Percentiles rank a stretch among this genome's conserved stretches.
Evolutionary conservation across 306 rosid genomes (phyloP).

Genomic region (Spatholobus suberectus): DNA sequence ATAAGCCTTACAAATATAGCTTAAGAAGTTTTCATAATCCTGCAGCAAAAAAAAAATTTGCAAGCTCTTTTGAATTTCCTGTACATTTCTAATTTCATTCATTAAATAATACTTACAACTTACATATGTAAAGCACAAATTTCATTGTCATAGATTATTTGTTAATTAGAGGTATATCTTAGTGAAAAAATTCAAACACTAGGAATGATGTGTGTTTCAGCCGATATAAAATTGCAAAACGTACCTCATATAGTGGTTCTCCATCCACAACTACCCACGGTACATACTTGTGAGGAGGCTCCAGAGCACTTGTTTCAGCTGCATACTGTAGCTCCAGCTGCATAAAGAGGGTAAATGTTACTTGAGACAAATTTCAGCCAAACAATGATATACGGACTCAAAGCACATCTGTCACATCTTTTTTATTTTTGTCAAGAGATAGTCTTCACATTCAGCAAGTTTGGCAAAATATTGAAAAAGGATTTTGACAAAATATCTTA

Average conservation of each 20-base stretch:
- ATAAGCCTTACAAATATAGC: constrained; percentile 78
- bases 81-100: not conserved
- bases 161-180: not conserved
- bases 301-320: constrained; percentile 68
- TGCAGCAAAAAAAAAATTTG: constrained; percentile 41
- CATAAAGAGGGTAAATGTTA: constrained; percentile 43
- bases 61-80: constrained; percentile 16
- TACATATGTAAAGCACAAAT: not conserved
- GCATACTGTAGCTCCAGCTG: constrained; percentile 84
- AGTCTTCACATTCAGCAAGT: constrained; percentile 11
- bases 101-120: not conserved
- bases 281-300: constrained; percentile 85
- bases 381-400: constrained; percentile 13
- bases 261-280: constrained; percentile 97
- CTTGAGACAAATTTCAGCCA: constrained; percentile 8
- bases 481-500: constrained; percentile 17
- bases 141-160: not conserved
- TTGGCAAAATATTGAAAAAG: not conserved
- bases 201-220: not conserved
- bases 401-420: constrained; percentile 6
- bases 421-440: not conserved
- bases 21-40: constrained; percentile 80
- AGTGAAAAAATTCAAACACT: not conserved
- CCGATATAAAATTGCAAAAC: constrained; percentile 42
- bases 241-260: constrained; percentile 82